Evolutionary conservation across 192 early-diverging fungal genomes (phyloP), one percentile per base, ranked within the genome.

Genomic region (Gamsiella multidivaricata): DNA sequence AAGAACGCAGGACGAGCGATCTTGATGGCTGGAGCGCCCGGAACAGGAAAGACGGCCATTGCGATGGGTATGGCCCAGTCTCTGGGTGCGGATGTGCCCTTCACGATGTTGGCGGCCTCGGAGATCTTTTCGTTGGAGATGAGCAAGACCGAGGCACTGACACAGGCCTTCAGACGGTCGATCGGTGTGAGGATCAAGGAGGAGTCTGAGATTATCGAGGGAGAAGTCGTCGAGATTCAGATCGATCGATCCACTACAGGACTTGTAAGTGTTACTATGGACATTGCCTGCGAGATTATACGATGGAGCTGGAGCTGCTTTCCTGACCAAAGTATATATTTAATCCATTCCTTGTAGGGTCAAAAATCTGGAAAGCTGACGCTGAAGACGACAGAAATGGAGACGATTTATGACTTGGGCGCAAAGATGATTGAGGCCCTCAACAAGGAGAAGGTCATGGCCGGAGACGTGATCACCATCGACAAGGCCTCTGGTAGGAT

Each of bases 301-400:
- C 18, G 31, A 36, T 59, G 33, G 22, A n/a, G 37, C 17, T 25
- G 10, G 29, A n/a, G n/a, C n/a, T n/a, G n/a, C n/a, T n/a, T n/a
- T n/a, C n/a, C n/a, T n/a, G n/a, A n/a, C n/a, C n/a, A n/a, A n/a
- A n/a, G n/a, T n/a, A n/a, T n/a, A n/a, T n/a, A n/a, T n/a, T n/a
- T n/a, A n/a, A 8, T 2, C 0, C 28, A 23, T 11, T 52, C 14
- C 6, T 26, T 23, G 18, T 22, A 95, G 94, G 92, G 91, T 5
- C 91, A 94, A 54, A 97, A 98, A 87, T 94, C 94, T 1, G 98
- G 98, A 22, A 99, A 99, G 83, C 83, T 99, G 49, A 99, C 97
- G 54, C 81, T 98, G 33, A 99, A 99, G 86, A 99, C 98, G 28
- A 99, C 97, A 20, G 98, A 99, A 45, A 99, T 99, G 98, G 98